Percentiles rank a stretch among this genome's conserved stretches.
These are phyloP conservation scores for Nicotiana knightiana DNA, from an alignment of 257 asterid species.

Conservation along the genomic window DNA sequence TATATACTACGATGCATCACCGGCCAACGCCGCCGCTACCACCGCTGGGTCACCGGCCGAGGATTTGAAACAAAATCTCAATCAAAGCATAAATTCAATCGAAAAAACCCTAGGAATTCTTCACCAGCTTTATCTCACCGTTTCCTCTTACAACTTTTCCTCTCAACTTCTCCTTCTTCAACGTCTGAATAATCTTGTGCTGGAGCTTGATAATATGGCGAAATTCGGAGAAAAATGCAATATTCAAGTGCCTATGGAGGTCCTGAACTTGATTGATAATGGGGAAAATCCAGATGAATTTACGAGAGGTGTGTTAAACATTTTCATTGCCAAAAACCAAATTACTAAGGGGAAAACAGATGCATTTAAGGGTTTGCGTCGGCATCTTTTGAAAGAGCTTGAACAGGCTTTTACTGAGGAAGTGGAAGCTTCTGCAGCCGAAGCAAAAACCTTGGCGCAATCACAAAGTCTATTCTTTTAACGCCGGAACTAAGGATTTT, in stretches of 20 bases:
- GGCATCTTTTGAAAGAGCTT: constrained; percentile 64
- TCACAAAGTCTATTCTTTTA: too few relatives aligned
- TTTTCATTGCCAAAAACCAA: constrained; percentile 76
- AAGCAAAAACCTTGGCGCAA: too few relatives aligned
- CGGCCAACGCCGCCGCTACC: constrained; percentile 34
- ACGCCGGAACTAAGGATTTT: too few relatives aligned
- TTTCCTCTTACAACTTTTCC: constrained; percentile 62
- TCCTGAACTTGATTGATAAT: constrained; percentile 82
- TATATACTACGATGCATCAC: constrained; percentile 49
- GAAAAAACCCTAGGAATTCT: constrained; percentile 74
- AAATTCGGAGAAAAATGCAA: constrained; percentile 68
- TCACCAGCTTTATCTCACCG: constrained; percentile 66
- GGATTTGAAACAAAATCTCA: constrained; percentile 54
- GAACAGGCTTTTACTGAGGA: constrained; percentile 77
- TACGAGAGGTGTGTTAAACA: constrained; percentile 60
- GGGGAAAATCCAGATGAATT: constrained; percentile 96
- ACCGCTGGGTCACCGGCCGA: constrained; percentile 34
- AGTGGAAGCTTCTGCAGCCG: constrained; percentile 56
- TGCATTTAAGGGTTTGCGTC: constrained; percentile 50
- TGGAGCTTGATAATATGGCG: constrained; percentile 79
- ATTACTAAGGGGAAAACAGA: constrained; percentile 79
- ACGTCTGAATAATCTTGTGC: constrained; percentile 75
- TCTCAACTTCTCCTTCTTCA: constrained; percentile 72
- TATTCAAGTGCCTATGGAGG: constrained; percentile 83
- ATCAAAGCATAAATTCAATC: constrained; percentile 55